These are phyloP conservation scores for Pneumocystis oryctolagi DNA, from an alignment of 1,139 yeast genomes.

Conservation along the genomic window DNA sequence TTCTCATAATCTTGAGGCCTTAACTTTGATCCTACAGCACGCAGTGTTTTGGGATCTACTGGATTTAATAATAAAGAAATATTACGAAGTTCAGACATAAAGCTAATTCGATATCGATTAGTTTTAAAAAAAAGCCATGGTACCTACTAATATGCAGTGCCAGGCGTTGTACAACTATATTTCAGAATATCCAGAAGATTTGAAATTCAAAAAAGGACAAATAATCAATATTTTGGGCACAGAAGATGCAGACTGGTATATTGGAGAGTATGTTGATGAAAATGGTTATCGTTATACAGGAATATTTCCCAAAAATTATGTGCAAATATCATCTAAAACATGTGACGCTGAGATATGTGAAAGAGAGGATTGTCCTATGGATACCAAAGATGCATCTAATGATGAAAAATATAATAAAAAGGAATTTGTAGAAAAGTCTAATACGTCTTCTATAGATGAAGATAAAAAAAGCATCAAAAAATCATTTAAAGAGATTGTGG, in stretches of 20 bases:
- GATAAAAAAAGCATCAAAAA: not conserved
- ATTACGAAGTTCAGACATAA: not conserved
- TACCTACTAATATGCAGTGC: not conserved
- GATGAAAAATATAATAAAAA: constrained; percentile 35
- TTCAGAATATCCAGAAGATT: constrained; percentile 75
- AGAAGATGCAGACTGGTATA: constrained; percentile 86
- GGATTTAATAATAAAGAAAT: not conserved
- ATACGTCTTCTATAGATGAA: not conserved
- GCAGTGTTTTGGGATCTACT: not conserved
- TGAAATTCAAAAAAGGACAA: constrained; percentile 54
- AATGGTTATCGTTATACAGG: constrained; percentile 38
- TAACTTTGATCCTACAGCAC: not conserved
- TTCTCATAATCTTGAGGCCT: not conserved
- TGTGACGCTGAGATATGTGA: not conserved
- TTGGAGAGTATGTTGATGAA: constrained; percentile 44
- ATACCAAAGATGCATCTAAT: constrained; percentile 12
- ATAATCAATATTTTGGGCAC: constrained; percentile 55
- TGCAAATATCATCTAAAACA: constrained; percentile 27
- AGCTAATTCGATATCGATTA: constrained; percentile 10
- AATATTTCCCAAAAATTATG: constrained; percentile 80
- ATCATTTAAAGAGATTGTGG: not conserved
- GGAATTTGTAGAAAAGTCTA: constrained; percentile 40
- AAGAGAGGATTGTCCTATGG: not conserved
- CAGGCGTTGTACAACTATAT: constrained; percentile 55
- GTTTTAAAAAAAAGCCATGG: constrained; percentile 30